Conservation (phyloP, 2,329 filamentous ascomycete genomes). For the Venturia effusa region DNA sequence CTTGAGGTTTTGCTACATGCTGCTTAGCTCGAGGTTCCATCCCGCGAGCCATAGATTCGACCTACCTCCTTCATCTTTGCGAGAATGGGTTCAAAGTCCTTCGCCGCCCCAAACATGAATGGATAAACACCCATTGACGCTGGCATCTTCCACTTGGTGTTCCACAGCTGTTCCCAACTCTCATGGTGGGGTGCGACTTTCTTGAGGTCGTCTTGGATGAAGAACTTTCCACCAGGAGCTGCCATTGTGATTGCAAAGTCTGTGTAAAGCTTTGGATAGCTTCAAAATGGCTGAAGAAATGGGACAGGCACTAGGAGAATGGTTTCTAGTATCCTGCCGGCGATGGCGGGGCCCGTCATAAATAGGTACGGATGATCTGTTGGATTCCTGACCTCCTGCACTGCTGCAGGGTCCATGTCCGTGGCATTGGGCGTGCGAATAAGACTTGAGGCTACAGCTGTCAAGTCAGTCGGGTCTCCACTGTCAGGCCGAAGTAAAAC, state of each 20-base stretch:
- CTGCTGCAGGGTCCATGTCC: not conserved
- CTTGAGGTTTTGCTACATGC: constrained; percentile 42
- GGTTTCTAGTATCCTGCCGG: not conserved
- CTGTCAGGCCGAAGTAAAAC: not conserved
- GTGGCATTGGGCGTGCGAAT: not conserved
- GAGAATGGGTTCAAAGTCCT: constrained; percentile 62
- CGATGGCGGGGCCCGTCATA: not conserved
- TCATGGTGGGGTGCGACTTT: constrained; percentile 35
- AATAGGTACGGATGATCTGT: not conserved
- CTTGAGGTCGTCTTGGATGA: constrained; percentile 36
- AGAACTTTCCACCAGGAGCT: constrained; percentile 30
- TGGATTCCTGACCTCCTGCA: not conserved
- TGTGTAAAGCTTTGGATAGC: not conserved
- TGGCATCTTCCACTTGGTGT: constrained; percentile 64
- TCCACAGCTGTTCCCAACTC: constrained; percentile 46
- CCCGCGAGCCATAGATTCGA: not conserved
- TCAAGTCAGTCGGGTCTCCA: not conserved
- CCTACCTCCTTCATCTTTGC: constrained; percentile 46
- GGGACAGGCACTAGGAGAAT: not conserved
- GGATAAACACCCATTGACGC: constrained; percentile 54
- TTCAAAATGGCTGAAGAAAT: not conserved
- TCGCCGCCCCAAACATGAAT: constrained; percentile 59
- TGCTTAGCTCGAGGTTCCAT: not conserved
- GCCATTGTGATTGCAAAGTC: constrained; percentile 22
- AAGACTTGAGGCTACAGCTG: not conserved